Conservation (phyloP, 75 land plant genomes). For the Sequoia sempervirens region DNA sequence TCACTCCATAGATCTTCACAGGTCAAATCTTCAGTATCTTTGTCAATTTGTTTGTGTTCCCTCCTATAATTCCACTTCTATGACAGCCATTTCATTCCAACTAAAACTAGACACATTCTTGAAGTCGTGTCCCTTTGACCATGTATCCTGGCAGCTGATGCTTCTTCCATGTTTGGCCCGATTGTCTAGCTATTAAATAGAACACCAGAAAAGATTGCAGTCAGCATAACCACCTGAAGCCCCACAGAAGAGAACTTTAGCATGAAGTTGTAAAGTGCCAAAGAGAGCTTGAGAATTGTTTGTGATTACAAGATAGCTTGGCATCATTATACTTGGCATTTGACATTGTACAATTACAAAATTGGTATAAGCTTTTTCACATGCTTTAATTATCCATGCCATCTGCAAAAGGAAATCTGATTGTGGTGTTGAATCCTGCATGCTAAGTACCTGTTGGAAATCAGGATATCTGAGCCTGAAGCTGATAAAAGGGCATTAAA, state of each 20-base stretch:
- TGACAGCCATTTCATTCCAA: too few relatives aligned
- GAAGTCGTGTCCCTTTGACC: background rate
- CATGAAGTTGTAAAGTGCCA: background rate
- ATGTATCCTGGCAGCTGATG: background rate
- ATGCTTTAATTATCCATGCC: background rate
- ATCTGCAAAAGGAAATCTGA: background rate
- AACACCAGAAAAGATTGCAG: background rate
- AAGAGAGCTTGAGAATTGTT: background rate
- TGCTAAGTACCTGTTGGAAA: background rate
- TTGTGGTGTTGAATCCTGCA: background rate
- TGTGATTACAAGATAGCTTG: background rate
- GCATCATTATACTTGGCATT: background rate
- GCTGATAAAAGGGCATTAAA: background rate
- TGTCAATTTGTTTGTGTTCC: background rate
- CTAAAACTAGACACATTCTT: background rate
- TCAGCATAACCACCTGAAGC: background rate
- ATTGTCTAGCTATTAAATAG: background rate
- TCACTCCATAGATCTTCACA: background rate
- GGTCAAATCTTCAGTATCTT: background rate
- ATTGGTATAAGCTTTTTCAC: background rate
- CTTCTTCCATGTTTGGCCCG: background rate
- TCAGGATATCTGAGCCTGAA: background rate
- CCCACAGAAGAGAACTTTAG: background rate
- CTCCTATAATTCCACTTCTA: too few relatives aligned
- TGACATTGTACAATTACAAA: background rate